Conservation (phyloP, 331 rosid species). For the Rhamnella rubrinervis region DNA sequence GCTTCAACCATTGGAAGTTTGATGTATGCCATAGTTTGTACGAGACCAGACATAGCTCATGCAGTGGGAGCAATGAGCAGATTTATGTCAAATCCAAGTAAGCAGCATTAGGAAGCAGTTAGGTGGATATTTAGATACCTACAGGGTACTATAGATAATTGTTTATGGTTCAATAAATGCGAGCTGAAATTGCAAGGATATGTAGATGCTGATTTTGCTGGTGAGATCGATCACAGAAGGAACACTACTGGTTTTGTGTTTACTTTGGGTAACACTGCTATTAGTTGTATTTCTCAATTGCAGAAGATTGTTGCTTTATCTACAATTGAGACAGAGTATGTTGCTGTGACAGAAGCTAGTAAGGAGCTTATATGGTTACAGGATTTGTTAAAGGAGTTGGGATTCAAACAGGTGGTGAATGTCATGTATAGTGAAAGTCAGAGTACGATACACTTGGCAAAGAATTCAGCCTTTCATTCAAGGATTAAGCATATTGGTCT, state of each 20-base stretch:
- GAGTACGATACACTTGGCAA: not conserved
- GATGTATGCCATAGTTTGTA: too few species aligned
- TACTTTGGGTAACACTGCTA: too few species aligned
- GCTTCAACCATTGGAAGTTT: too few species aligned
- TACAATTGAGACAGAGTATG: not conserved
- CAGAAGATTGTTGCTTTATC: not conserved
- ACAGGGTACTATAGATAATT: too few species aligned
- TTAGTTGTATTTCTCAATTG: not conserved
- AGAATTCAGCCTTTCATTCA: not conserved
- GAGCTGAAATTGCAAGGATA: not conserved
- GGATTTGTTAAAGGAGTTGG: not conserved
- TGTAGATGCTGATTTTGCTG: not conserved
- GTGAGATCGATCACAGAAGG: not conserved
- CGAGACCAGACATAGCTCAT: too few species aligned
- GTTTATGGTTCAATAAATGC: not conserved
- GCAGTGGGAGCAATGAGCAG: too few species aligned
- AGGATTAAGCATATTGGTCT: not conserved
- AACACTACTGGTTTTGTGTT: not conserved
- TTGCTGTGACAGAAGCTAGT: not conserved
- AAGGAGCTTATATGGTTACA: not conserved
- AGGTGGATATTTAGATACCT: too few species aligned
- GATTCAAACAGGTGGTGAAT: not conserved
- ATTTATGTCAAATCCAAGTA: too few species aligned
- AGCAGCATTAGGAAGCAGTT: too few species aligned
- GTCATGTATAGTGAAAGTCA: not conserved